These are phyloP conservation scores for Sporobolomyces roseus DNA, from an alignment of 768 basidiomycete genomes.

Conservation along the genomic window DNA sequence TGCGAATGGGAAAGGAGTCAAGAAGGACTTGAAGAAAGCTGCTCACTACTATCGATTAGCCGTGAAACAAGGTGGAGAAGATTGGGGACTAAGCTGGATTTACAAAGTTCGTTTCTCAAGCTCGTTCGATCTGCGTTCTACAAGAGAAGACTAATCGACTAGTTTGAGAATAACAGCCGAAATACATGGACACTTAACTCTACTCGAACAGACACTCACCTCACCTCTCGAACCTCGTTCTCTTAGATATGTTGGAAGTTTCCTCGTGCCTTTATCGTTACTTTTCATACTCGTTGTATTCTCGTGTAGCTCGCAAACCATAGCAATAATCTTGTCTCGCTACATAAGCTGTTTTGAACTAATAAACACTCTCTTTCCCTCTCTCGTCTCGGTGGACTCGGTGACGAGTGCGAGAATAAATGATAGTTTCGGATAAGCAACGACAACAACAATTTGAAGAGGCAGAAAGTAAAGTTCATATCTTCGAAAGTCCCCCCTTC, in stretches of 20 bases:
- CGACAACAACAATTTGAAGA: not conserved
- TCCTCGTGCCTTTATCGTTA: no score
- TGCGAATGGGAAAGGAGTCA: conserved; percentile 80
- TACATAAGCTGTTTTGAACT: no score
- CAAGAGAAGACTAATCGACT: not conserved
- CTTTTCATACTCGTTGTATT: no score
- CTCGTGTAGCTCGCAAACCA: no score
- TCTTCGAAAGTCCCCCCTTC: no score
- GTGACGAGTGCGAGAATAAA: no score
- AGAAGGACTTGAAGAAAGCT: conserved; percentile 78
- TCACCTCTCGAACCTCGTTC: conserved; percentile 1
- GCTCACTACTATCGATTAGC: conserved; percentile 87
- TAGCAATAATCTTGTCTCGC: no score
- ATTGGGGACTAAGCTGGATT: conserved; percentile 47
- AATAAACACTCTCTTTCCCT: no score
- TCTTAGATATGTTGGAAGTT: not conserved
- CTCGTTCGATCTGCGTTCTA: no score
- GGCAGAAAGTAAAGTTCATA: not conserved
- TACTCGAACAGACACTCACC: not conserved
- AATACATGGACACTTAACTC: conserved; percentile 11
- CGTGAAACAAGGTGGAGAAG: conserved; percentile 49
- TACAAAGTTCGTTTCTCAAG: conserved; percentile 56
- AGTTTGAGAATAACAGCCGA: conserved; percentile 1
- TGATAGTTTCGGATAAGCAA: no score
- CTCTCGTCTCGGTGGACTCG: no score